These are phyloP conservation scores for Pelargonium myrrhifolium DNA, from an alignment of 441 rosid genomes.

Conservation along the genomic window DNA sequence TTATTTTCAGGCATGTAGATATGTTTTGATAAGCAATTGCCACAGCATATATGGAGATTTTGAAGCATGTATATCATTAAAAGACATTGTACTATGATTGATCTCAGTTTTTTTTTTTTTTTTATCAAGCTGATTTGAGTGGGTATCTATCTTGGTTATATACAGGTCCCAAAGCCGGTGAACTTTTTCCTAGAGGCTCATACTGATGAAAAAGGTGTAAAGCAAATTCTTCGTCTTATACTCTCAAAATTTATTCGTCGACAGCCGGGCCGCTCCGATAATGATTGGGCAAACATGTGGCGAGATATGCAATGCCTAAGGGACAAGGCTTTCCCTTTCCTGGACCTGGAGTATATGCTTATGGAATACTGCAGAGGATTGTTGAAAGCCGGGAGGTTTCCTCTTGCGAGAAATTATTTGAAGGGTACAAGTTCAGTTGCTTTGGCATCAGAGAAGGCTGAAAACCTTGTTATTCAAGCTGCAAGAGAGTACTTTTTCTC, in stretches of 20 bases:
- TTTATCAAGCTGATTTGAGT: neutral
- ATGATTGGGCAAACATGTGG: slow-evolving; percentile 99
- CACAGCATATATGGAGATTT: neutral
- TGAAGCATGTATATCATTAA: neutral
- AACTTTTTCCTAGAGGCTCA: slow-evolving; percentile 66
- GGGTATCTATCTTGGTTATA: slow-evolving; percentile 17
- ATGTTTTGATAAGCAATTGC: neutral
- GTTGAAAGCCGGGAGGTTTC: slow-evolving; percentile 93
- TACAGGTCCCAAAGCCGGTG: slow-evolving; percentile 91
- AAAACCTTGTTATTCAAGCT: slow-evolving; percentile 86
- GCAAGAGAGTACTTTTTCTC: slow-evolving; percentile 94
- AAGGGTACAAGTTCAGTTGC: slow-evolving; percentile 83
- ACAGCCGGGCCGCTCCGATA: slow-evolving; percentile 81
- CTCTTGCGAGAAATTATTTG: slow-evolving; percentile 91
- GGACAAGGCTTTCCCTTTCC: slow-evolving; percentile 88
- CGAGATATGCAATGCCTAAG: slow-evolving; percentile 75
- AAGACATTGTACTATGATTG: neutral
- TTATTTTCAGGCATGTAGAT: no score
- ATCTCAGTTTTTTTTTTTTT: neutral
- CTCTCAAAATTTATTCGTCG: slow-evolving; percentile 89
- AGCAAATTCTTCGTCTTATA: slow-evolving; percentile 88
- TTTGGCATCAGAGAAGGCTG: slow-evolving; percentile 82
- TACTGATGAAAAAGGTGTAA: slow-evolving; percentile 80
- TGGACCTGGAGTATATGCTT: slow-evolving; percentile 83
- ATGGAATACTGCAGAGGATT: slow-evolving; percentile 94